Conservation (phyloP, 1,284 basidiomycete species). For the Apiotrichum laibachii region DNA sequence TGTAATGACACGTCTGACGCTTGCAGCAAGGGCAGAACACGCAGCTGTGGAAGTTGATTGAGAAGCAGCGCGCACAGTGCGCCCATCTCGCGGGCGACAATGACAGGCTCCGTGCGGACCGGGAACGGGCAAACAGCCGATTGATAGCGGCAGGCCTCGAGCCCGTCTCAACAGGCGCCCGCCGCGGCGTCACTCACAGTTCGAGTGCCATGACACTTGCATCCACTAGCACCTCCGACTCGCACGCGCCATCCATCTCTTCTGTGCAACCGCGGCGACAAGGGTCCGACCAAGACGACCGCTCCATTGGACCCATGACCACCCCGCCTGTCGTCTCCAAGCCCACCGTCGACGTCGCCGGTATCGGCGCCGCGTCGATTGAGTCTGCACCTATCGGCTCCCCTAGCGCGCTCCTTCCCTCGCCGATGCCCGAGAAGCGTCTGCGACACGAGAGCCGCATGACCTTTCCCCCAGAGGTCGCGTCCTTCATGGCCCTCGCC, state of each 20-base stretch:
- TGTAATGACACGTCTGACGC: not conserved
- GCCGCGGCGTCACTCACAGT: conserved; percentile 34
- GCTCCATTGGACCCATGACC: not conserved
- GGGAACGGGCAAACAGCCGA: conserved; percentile 57
- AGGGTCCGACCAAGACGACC: conserved; percentile 41
- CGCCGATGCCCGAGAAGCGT: conserved; percentile 37
- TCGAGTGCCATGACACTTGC: conserved; percentile 37
- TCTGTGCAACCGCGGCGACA: conserved; percentile 23
- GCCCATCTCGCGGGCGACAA: conserved; percentile 42
- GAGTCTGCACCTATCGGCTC: not conserved
- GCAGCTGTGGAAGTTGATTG: conserved; percentile 87
- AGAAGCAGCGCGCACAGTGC: conserved; percentile 62
- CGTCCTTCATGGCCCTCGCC: conserved; percentile 43
- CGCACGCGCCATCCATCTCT: not conserved
- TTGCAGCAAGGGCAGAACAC: conserved; percentile 67
- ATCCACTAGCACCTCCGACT: not conserved
- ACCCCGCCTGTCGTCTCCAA: conserved; percentile 1
- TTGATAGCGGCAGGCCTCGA: conserved; percentile 37
- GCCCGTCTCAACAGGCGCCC: conserved; percentile 21
- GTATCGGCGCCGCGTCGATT: too few species aligned
- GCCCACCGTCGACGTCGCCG: too few species aligned
- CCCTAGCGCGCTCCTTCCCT: conserved; percentile 31
- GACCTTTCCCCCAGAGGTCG: conserved; percentile 44
- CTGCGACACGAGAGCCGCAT: conserved; percentile 41
- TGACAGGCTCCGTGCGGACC: conserved; percentile 72